Evolutionary conservation across 352 stramenopile genomes (phyloP), one percentile per base, ranked within the genome.

Genomic region (Globisporangium paddicum): DNA sequence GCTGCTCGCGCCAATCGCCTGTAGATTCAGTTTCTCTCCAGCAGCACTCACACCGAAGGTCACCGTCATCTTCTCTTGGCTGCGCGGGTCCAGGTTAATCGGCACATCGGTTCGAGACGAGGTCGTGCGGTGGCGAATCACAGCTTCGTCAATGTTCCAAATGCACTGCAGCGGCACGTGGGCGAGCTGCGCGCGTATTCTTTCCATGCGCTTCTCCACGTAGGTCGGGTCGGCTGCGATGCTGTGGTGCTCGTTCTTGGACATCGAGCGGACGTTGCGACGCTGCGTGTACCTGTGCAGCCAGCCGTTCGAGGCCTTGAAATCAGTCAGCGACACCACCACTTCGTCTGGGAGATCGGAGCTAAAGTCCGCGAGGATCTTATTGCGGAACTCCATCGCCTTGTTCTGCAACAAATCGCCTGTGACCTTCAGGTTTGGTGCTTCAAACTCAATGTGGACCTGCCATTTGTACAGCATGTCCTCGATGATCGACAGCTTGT

Each of bases 391-490:
- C 60, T 93, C 80, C 62, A 93, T 84, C 0, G 83, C 83, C 53
- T 90, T 93, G 14, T 70, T 81, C 64, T 93, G 81, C 28, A 93
- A 47, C 35, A 93, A 41, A 30, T 93, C 83, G 8, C 83, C 83
- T 2, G 83, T 93, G 55, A 93, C 74, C 55, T 90, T 90, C 0
- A 89, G 34, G 6, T 65, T 74, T 5, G 83, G 80, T 3, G 75
- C 71, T 60, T 87, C 75, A 41, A 86, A 72, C 46, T 93, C 83
- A 0, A 89, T 70, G 58, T 93, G 83, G 26, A 93, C 69, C 63
- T 93, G 83, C 83, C 83, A 93, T 58, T 90, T 90, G 68, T 89
- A 87, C 32, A 93, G 69, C 81, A 89, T 93, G 28, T 93, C 83
- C 48, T 93, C 83, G 52, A 93, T 93, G 46, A 93, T 80, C 58